Evolutionary conservation across 768 basidiomycete species (phyloP), one percentile per base, ranked within the genome.

Genomic region (Suillus spraguei): DNA sequence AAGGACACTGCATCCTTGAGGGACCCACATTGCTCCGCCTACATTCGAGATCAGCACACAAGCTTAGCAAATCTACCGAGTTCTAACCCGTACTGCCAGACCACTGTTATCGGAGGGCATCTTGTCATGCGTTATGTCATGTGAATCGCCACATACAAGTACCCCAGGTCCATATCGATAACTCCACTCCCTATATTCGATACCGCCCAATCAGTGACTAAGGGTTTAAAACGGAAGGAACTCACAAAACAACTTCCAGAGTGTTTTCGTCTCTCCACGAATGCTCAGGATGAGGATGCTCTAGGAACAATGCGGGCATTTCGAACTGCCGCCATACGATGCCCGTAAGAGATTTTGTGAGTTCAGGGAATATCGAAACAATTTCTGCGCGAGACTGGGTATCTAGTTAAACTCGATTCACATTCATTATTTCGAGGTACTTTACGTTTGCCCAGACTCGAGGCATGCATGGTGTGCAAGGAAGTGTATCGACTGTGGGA

Each of bases 361-460:
- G 66, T 41, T 71, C 66, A 22, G 74, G 74, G 20, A 72, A 75
- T 24, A 68, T 60, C 7, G 60, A 67, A 28, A 64, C 9, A 24
- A 75, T 65, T 13, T 68, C 69, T 10, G 59, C 35, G 3, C 65
- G 59, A n/a, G 73, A 73, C 74, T 75, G 49, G 11, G 46, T 38
- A 54, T 32, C n/a, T 24, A 6, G 47, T 60, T 62, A 11, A 55
- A 61, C 22, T 69, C 67, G 41, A 41, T 22, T 59, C 14, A 2
- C 7, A 28, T 13, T 17, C 7, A 55, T 36, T 22, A 61, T 28
- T 62, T 33, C 8, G n/a, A 22, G 39, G 20, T 28, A 49, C 46
- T 72, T 75, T 56, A 75, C 74, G 11, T 65, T 69, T 11, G 71
- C 67, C 75, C 74, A 75, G 22, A 71, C 67, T 42, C 75, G 65